Evolutionary conservation across 2,329 filamentous ascomycete species (phyloP), one percentile per base, ranked within the genome.

Genomic region (Coniella vitis): DNA sequence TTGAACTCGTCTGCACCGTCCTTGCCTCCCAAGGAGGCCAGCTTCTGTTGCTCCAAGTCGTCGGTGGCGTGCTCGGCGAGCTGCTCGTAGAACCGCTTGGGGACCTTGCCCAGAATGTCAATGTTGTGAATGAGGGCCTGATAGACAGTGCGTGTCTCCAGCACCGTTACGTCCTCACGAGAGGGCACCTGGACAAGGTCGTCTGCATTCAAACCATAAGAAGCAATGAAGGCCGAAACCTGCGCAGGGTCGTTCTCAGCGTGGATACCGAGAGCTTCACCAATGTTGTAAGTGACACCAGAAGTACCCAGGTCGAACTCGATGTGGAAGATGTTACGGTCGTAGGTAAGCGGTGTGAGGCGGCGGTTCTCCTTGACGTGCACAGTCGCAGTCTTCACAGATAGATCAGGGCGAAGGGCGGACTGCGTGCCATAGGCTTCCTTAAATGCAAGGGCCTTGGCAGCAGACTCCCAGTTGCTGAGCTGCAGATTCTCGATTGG

Each of bases 281-380:
- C 93, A 61, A 98, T 97, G 64, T 95, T 88, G 71, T 98, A 98
- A 37, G 81, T 95, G 56, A 98, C 81, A 35, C 90, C 91, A 31
- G 91, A 95, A 61, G 84, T 71, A 53, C 91, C 91, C 20, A 98
- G 81, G 63, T 97, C 93, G 61, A 98, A 98, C 70, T 98, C 93
- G 55, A 98, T 97, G 72, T 98, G 93, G 84, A 98, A 98, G 69
- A 98, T 97, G 76, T 98, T 96, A 59, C 93, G 89, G 68, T 97
- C 90, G 64, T 98, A 98, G 29, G 83, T 86, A 20, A 69, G 61
- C 3, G 93, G 93, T 0, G 93, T 98, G 48, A 98, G 79, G 55
- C 93, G 83, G 54, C 93, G 87, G 72, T 95, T 96, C 74, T 97
- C 93, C 74, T 94, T 89, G 67, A 98, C 90, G 47, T 83, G 85